These are phyloP conservation scores for Linnemannia zychae DNA, from an alignment of 192 early-diverging fungal species.

Conservation along the genomic window DNA sequence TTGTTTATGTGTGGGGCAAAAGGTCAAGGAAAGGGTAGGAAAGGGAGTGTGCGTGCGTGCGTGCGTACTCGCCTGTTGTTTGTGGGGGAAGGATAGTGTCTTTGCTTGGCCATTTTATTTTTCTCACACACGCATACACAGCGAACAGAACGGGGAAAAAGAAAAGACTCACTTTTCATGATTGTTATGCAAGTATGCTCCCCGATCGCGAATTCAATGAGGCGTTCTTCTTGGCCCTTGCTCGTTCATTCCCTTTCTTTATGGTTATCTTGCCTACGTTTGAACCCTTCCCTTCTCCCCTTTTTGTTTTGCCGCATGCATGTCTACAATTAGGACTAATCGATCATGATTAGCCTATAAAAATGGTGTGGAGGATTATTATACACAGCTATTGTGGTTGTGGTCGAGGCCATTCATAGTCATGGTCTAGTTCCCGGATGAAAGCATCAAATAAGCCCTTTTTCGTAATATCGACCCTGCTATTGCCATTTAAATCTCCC, in stretches of 20 bases:
- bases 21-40: neutral
- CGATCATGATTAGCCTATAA: neutral
- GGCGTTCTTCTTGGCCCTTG: neutral
- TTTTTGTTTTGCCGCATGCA: neutral
- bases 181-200: neutral
- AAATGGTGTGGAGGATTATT: neutral
- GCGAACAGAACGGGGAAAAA: neutral
- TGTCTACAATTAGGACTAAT: neutral
- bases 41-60: neutral
- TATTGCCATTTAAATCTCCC: neutral
- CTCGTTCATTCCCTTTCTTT: neutral
- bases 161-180: neutral
- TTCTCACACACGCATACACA: neutral
- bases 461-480: neutral
- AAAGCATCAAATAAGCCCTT: neutral
- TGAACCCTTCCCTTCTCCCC: too few relatives aligned
- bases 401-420: neutral
- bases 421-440: too few relatives aligned
- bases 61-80: too few relatives aligned
- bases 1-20: neutral
- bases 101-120: neutral
- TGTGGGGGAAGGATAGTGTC: neutral
- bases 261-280: too few relatives aligned
- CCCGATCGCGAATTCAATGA: neutral
- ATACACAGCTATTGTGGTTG: neutral